These are phyloP conservation scores for Lipomyces oligophaga DNA, from an alignment of 805 yeast species.

Conservation along the genomic window DNA sequence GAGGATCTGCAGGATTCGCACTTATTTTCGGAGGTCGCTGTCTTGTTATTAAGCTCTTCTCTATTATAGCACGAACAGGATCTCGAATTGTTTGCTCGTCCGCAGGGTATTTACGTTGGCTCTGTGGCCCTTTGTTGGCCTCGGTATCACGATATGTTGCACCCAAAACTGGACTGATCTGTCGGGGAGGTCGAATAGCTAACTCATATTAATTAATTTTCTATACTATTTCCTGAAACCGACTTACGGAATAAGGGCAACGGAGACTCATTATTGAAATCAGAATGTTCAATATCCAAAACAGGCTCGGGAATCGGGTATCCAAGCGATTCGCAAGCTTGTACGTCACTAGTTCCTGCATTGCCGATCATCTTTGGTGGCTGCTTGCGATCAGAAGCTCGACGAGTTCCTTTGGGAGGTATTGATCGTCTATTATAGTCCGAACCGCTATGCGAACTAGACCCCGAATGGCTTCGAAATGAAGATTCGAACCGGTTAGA, in stretches of 20 bases:
- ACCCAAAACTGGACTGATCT: conserved; percentile 22
- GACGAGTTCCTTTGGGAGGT: no score
- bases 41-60: conserved; percentile 8
- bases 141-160: conserved; percentile 30
- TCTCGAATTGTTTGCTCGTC: conserved; percentile 12
- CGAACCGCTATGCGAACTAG: no score
- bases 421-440: no score
- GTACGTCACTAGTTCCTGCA: no score
- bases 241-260: conserved; percentile 28
- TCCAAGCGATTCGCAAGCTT: conserved; percentile 28
- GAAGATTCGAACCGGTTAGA: no score
- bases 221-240: not conserved
- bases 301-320: conserved; percentile 29
- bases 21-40: conserved; percentile 6
- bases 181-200: conserved; percentile 31
- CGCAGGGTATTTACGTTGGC: conserved; percentile 1
- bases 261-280: conserved; percentile 19
- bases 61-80: conserved; percentile 20
- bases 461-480: no score
- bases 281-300: conserved; percentile 21
- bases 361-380: no score
- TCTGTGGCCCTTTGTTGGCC: conserved; percentile 31
- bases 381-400: no score
- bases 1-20: conserved; percentile 15
- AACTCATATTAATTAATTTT: not conserved